Evolutionary conservation across 768 basidiomycete species (phyloP).

Genomic region (Mycena alexandri): DNA sequence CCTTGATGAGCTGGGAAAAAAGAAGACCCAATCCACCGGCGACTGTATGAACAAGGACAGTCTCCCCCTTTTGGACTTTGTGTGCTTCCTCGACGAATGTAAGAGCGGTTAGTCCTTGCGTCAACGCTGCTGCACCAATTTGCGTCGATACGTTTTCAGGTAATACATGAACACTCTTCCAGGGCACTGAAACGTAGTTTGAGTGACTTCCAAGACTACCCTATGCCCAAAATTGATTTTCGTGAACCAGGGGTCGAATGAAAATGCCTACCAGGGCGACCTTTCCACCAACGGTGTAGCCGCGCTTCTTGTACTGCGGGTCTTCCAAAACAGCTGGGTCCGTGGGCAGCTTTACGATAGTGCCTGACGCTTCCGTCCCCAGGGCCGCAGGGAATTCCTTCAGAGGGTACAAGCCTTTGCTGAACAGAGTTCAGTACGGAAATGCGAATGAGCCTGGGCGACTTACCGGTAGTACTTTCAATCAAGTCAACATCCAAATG

Average conservation of each 20-base stretch:
- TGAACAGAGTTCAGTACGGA: conserved; percentile 52
- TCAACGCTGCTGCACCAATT: conserved; percentile 72
- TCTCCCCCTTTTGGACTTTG: conserved; percentile 82
- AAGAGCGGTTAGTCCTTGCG: conserved; percentile 85
- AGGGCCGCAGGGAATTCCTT: conserved; percentile 72
- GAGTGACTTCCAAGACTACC: conserved; percentile 32
- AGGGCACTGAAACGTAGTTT: conserved; percentile 48
- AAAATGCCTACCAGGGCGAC: conserved; percentile 72
- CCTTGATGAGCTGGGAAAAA: conserved; percentile 76
- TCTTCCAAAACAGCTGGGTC: conserved; percentile 71
- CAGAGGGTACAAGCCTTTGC: conserved; percentile 74
- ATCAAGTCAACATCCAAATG: neutral
- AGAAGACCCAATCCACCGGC: conserved; percentile 89
- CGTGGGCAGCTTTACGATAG: conserved; percentile 79
- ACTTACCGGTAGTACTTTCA: conserved; percentile 72
- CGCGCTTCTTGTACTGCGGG: conserved; percentile 71
- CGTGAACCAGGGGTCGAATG: no score
- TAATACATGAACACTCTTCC: conserved; percentile 72
- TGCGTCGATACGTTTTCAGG: conserved; percentile 73
- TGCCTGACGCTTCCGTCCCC: conserved; percentile 87
- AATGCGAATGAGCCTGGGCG: neutral
- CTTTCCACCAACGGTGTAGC: conserved; percentile 73
- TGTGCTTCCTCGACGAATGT: conserved; percentile 89
- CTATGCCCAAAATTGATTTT: neutral
- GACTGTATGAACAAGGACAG: conserved; percentile 88